These are phyloP conservation scores for Sarcodon sp. DNA, from an alignment of 768 basidiomycete species.

Conservation along the genomic window DNA sequence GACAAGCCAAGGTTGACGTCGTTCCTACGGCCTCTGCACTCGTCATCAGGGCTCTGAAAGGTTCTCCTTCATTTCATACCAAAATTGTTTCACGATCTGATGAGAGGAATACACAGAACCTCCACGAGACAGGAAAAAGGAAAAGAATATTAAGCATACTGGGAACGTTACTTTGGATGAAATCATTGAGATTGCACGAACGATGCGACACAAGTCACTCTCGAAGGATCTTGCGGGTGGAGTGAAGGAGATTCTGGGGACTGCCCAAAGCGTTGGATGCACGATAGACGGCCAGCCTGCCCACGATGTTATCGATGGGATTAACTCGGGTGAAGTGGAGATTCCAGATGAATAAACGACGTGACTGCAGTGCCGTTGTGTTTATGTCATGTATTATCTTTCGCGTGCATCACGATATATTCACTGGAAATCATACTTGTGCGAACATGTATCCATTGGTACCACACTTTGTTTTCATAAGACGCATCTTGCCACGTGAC, in stretches of 20 bases:
- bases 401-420: background rate
- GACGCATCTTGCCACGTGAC: no score
- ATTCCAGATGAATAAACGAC: conserved; percentile 67
- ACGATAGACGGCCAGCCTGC: conserved; percentile 88
- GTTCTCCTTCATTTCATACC: conserved; percentile 31
- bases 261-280: conserved; percentile 94
- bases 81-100: background rate
- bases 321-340: conserved; percentile 76
- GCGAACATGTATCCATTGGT: no score
- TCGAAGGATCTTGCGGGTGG: conserved; percentile 84
- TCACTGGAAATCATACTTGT: background rate
- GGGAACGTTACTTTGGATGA: conserved; percentile 93
- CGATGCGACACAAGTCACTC: conserved; percentile 88
- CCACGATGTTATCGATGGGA: conserved; percentile 86
- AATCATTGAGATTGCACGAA: conserved; percentile 91
- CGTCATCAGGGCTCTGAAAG: conserved; percentile 96
- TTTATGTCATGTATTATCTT: conserved; percentile 4
- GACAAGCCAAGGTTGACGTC: conserved; percentile 93
- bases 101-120: conserved; percentile 51
- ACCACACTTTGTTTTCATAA: no score
- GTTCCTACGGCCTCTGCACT: conserved; percentile 96
- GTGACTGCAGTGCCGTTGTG: conserved; percentile 7
- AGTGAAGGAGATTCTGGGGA: conserved; percentile 97
- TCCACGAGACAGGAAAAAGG: conserved; percentile 98
- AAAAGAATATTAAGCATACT: conserved; percentile 99